Base-by-base conservation (phyloP, 2,329 filamentous ascomycete genomes). In the Blumeriella jaapii region DNA sequence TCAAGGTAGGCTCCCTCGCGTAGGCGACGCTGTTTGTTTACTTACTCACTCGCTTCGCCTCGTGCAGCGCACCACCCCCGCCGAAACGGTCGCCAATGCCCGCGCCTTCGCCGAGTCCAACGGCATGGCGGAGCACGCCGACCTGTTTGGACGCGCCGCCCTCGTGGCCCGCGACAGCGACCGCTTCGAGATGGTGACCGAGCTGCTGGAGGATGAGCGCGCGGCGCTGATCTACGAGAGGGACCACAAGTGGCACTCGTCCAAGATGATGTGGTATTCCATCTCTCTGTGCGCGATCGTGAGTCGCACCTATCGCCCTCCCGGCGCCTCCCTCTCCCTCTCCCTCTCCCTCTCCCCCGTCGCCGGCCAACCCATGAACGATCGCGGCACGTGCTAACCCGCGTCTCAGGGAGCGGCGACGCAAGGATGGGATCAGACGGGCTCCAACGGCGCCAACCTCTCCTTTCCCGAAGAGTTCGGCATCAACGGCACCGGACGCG, bases 201-300 rank as follows among this genome's bases (percentile, higher is more conserved):
- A 47, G 14, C 38, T 61, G 18, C 36, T 48, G 7, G 46, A 53
- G 14, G 54, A 59, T 35, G 51, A 53, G 18, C 46, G 47, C 11
- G 39, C 45, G 6, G 40, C 75, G 38, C 33, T 46, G 11, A 36
- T 33, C 8, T 46, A 74, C 38, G 78, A 83, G 55, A 61, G 68
- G 25, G 61, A 70, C 18, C 75, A 82, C 64, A 78, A 76, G 51
- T 82, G 78, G 72, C 65, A 69, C 40, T 65, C 75, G 18, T 74
- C 78, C 0, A 62, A 53, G 50, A 67, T 68, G 38, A 62, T 83
- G 8, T 77, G 74, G 59, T 65, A 78, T 45, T 79, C 78, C 20
- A 78, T 82, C 45, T 61, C 68, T 6, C 69, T 74, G 12, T 79
- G 74, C 54, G 78, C 76, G 34, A 69, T 81, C 30, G 25, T 27